phyloP scores from a whole-genome alignment of 108 stramenopile species.

The Heterococcus sp. region DNA sequence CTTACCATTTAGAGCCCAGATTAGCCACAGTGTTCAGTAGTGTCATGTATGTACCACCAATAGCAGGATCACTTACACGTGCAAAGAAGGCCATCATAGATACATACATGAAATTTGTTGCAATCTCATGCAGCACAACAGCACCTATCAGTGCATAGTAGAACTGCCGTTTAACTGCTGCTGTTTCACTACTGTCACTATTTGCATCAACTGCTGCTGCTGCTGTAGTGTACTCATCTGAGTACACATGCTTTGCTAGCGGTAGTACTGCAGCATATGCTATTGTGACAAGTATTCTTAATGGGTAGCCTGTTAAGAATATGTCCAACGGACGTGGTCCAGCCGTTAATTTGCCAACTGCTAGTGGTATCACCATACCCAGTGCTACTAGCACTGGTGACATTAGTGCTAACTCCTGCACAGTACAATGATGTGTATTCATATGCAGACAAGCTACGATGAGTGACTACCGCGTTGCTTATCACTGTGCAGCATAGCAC shows the following conservation, averaged over 20 bases:
- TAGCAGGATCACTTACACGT: conserved; percentile 86
- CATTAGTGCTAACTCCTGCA: conserved; percentile 32
- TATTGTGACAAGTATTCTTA: conserved; percentile 31
- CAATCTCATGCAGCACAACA: conserved; percentile 80
- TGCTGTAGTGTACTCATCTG: neutral
- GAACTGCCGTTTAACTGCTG: conserved; percentile 3
- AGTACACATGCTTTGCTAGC: conserved; percentile 16
- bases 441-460: too few species aligned
- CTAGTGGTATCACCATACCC: conserved; percentile 37
- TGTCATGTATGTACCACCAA: conserved; percentile 99
- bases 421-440: too few species aligned
- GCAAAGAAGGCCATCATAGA: conserved; percentile 98
- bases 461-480: too few species aligned
- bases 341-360: conserved; percentile 29
- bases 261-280: conserved; percentile 29
- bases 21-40: conserved; percentile 83
- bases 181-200: neutral
- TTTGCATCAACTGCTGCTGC: conserved; percentile 2
- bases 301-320: conserved; percentile 37
- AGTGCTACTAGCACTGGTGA: conserved; percentile 40
- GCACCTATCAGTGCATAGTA: conserved; percentile 41
- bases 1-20: conserved; percentile 37
- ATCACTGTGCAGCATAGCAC: too few species aligned
- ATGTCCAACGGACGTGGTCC: conserved; percentile 40
- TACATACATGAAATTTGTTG: conserved; percentile 84